Percentiles rank a stretch among this genome's conserved stretches.
phyloP scores from a whole-genome alignment of 163 green algal genomes.

The Scenedesmus sp. region DNA sequence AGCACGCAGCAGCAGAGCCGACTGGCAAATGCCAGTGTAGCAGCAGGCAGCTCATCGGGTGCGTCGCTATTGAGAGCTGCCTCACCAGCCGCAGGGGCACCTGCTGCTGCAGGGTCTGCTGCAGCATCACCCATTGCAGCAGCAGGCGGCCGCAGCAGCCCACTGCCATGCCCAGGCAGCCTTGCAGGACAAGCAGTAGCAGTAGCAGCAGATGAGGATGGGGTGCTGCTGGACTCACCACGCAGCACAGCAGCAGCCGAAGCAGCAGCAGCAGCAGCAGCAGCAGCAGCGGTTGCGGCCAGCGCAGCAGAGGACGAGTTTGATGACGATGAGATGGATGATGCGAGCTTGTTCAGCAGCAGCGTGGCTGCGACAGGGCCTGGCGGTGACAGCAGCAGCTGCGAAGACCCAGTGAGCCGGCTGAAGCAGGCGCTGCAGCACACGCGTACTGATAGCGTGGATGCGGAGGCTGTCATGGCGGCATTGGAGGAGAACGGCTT shows the following conservation, averaged over 20 bases:
- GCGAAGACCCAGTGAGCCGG: slow-evolving; percentile 12
- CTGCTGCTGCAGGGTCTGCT: not conserved
- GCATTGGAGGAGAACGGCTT: slow-evolving; percentile 52
- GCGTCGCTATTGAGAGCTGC: not conserved
- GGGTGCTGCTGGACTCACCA: not conserved
- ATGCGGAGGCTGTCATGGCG: slow-evolving; percentile 47
- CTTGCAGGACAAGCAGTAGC: not conserved
- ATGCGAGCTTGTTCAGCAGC: not conserved
- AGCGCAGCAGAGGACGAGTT: not conserved
- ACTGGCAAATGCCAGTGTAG: not conserved
- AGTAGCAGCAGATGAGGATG: not conserved
- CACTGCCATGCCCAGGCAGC: not conserved
- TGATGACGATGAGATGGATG: not conserved
- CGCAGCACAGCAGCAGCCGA: not conserved
- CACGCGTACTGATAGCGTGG: not conserved
- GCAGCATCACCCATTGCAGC: not conserved
- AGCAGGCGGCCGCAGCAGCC: not conserved
- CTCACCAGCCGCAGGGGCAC: not conserved
- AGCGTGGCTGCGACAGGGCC: slow-evolving; percentile 8
- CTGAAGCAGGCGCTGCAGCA: slow-evolving; percentile 26
- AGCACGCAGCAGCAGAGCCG: slow-evolving; percentile 12
- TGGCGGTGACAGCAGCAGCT: not conserved
- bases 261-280: slow-evolving; percentile 16
- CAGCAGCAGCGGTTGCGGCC: not conserved
- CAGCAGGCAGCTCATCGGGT: not conserved